phyloP scores from a whole-genome alignment of 164 flowering plant genomes.

The Umbilicus rupestris region DNA sequence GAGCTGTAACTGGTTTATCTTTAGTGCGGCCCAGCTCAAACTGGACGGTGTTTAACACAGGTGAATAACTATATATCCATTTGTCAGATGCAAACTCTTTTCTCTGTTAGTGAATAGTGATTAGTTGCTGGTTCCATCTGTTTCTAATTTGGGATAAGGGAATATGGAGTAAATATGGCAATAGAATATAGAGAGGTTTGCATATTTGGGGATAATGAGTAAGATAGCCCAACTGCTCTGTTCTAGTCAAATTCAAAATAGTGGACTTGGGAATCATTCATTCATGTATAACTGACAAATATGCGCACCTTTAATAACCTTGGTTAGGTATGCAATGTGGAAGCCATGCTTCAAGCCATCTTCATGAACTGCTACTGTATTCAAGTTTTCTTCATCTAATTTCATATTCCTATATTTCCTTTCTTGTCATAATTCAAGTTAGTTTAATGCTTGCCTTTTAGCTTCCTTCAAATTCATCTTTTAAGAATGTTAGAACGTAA shows the following conservation, averaged over 20 bases:
- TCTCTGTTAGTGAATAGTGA: neutral
- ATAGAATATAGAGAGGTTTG: neutral
- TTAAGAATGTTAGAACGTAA: neutral
- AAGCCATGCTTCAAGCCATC: neutral
- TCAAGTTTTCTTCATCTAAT: neutral
- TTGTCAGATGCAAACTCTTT: neutral
- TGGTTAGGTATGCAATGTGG: neutral
- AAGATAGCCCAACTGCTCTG: neutral
- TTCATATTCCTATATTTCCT: neutral
- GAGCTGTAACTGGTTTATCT: neutral
- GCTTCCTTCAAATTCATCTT: neutral
- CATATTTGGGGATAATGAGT: neutral
- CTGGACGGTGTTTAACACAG: neutral
- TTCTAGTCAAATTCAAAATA: neutral
- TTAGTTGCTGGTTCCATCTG: neutral
- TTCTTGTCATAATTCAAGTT: neutral
- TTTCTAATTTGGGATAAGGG: neutral
- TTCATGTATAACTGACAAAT: neutral
- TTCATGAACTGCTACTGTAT: neutral
- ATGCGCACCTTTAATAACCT: neutral
- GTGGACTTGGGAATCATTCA: neutral
- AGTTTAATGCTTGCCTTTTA: too few relatives aligned
- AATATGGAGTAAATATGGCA: neutral
- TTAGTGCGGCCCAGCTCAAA: neutral
- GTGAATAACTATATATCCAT: neutral